phyloP scores from a whole-genome alignment of 257 asterid genomes.

The Rehmannia glutinosa region DNA sequence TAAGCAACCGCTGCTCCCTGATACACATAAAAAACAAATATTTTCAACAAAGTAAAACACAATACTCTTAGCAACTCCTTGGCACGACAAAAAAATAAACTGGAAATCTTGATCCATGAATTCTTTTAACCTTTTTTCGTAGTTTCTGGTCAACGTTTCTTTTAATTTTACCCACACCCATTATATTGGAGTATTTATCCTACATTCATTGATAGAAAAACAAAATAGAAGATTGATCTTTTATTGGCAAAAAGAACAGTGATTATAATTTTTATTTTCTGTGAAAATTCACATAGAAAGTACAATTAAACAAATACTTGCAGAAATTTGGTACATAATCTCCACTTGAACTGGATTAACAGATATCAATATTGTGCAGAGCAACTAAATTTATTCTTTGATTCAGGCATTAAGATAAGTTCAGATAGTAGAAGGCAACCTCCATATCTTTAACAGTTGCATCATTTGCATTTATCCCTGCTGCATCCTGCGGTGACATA shows the following conservation, averaged over 20 bases:
- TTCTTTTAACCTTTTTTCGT: background rate
- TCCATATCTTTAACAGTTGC: slow-evolving; percentile 95
- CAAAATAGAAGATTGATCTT: background rate
- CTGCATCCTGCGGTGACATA: slow-evolving; percentile 80
- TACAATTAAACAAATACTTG: background rate
- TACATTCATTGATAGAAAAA: background rate
- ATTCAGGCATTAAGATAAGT: background rate
- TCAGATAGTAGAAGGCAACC: slow-evolving; percentile 36
- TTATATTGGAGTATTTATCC: background rate
- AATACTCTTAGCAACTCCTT: background rate
- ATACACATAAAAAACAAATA: background rate
- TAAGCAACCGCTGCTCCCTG: slow-evolving; percentile 99
- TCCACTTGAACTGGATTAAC: background rate
- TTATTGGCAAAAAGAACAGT: background rate
- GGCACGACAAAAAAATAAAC: no score
- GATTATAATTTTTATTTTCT: background rate
- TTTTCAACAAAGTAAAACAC: background rate
- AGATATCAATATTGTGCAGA: background rate
- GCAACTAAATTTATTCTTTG: background rate
- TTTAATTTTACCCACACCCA: no score
- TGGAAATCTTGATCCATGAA: no score
- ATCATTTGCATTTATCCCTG: slow-evolving; percentile 67
- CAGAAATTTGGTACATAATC: background rate
- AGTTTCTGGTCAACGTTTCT: background rate
- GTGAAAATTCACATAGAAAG: background rate